Percentiles rank a stretch among this genome's conserved stretches.
Evolutionary conservation across 169 alveolate species (phyloP).

Genomic region (Plasmodium yoelii): DNA sequence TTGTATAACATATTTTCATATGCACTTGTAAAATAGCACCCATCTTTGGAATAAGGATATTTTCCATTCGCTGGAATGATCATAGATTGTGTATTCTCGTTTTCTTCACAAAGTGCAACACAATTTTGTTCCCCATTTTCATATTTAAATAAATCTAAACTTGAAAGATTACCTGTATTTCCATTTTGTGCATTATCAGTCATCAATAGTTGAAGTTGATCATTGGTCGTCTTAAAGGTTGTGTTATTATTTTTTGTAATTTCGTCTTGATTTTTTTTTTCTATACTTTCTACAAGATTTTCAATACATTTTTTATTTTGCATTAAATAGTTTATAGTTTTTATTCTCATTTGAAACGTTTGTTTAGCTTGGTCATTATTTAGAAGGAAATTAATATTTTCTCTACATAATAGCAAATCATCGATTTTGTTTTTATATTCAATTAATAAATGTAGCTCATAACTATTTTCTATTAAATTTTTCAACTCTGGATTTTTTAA

Average conservation of each 20-base stretch:
- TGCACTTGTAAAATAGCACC: conserved; percentile 11
- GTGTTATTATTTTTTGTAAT: neutral
- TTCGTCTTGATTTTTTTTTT: neutral
- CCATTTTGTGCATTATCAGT: neutral
- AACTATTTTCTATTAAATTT: conserved; percentile 30
- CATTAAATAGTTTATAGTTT: conserved; percentile 34
- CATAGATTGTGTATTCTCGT: neutral
- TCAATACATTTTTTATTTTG: conserved; percentile 57
- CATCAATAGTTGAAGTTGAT: neutral
- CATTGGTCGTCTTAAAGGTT: neutral
- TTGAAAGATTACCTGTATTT: neutral
- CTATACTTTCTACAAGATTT: conserved; percentile 8
- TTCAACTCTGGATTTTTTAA: conserved; percentile 18
- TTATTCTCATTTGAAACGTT: conserved; percentile 31
- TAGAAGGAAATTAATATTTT: conserved; percentile 30
- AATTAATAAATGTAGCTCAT: conserved; percentile 45
- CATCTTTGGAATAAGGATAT: neutral
- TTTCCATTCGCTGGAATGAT: neutral
- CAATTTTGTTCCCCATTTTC: neutral
- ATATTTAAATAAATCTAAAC: neutral
- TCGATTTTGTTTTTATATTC: conserved; percentile 72
- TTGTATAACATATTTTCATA: conserved; percentile 50
- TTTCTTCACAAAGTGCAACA: no score
- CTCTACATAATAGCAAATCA: conserved; percentile 53
- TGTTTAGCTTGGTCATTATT: conserved; percentile 16